These are phyloP conservation scores for Prunus campanulata DNA, from an alignment of 306 rosid genomes.

Conservation along the genomic window DNA sequence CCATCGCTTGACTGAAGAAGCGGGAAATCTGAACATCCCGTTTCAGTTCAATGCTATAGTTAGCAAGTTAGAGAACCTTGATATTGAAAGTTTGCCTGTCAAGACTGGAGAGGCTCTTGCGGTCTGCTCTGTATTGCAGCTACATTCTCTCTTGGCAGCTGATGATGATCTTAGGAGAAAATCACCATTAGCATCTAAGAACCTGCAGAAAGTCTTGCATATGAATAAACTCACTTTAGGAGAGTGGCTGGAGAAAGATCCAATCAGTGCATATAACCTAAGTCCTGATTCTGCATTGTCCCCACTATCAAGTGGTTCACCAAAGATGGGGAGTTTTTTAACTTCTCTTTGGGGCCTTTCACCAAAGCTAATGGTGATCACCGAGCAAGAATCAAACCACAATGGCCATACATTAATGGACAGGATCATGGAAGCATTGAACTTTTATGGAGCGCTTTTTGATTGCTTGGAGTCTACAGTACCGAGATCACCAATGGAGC, in stretches of 20 bases:
- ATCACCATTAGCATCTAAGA: slow-evolving; percentile 47
- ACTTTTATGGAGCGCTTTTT: slow-evolving; percentile 68
- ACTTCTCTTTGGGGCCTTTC: slow-evolving; percentile 49
- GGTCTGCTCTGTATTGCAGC: slow-evolving; percentile 67
- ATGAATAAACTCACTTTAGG: slow-evolving; percentile 57
- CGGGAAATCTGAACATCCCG: slow-evolving; percentile 67
- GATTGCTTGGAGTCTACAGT: slow-evolving; percentile 80
- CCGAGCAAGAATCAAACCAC: slow-evolving; percentile 90
- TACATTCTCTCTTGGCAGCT: slow-evolving; percentile 67
- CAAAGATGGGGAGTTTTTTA: slow-evolving; percentile 67
- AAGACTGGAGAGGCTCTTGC: slow-evolving; percentile 89
- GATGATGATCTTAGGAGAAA: slow-evolving; percentile 54
- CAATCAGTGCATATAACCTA: slow-evolving; percentile 37
- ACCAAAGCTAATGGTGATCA: slow-evolving; percentile 66
- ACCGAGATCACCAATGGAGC: slow-evolving; percentile 46
- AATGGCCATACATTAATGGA: slow-evolving; percentile 63
- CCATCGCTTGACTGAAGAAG: slow-evolving; percentile 53
- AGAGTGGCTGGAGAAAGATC: slow-evolving; percentile 69
- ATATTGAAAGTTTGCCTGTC: slow-evolving; percentile 63
- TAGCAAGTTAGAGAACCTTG: slow-evolving; percentile 68
- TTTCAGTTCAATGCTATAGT: slow-evolving; percentile 66
- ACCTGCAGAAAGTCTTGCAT: slow-evolving; percentile 47
- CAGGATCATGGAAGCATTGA: slow-evolving; percentile 52
- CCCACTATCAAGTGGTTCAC: slow-evolving; percentile 61
- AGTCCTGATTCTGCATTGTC: slow-evolving; percentile 67